Base-by-base conservation (phyloP, 257 asterid species). In the Scutellaria barbata region DNA sequence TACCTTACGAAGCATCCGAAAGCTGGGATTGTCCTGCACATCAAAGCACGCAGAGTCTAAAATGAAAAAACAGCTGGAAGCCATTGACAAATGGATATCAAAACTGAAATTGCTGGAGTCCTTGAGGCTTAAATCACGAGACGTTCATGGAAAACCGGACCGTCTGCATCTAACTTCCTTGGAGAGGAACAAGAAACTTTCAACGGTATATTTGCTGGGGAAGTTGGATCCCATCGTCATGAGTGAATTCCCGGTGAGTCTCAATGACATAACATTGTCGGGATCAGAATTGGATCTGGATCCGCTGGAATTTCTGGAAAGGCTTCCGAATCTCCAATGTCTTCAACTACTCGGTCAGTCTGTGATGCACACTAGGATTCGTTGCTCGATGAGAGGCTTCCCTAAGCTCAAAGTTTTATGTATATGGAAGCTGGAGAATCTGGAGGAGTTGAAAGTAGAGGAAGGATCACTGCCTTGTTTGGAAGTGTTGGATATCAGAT, bases 401-500 rank as follows among this genome's bases (percentile, higher is more conserved):
- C 72, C 42, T 30, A 4, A 3, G 52, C 80, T 79, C 8, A 63
- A 64, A 60, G 7, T 60, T 52, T 47, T 79, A 5, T 12, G 58
- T 37, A 10, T 79, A 16, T 79, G 83, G 83, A 71, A 52, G 35
- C 55, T 79, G 8, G 75, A 70, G 53, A 9, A 42, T 4, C 58
- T 75, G 8, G 35, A n/a, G 71, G 48, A 64, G 2, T 65, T 55
- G 30, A 13, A 69, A 20, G 64, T 37, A 10, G 77, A 50, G 46
- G 37, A 75, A 59, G 76, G 78, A 71, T 62, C 80, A 1, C 43
- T 75, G 57, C 76, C 54, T 20, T n/a, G 7, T 43, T 43, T 79
- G 56, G 63, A 71, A n/a, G 71, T 58, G 68, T 37, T 79, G 45
- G 80, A 79, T 18, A 65, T 79, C 53, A 66, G 80, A 64, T 50